phyloP scores from a whole-genome alignment of 192 early-diverging fungal species.

The Coemansia asiatica region DNA sequence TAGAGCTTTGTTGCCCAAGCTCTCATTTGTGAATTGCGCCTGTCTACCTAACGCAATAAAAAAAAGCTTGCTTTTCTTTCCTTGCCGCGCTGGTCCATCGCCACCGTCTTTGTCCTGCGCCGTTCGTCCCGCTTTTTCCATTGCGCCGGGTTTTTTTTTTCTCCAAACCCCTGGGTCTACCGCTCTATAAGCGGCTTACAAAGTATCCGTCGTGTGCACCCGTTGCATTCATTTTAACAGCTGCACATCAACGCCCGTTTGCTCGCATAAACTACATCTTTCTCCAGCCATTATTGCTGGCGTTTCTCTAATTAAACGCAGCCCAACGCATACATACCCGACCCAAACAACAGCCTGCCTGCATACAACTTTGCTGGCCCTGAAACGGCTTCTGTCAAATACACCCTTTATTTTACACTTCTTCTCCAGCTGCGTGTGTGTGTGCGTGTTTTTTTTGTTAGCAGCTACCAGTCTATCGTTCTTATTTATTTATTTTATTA shows the following conservation, averaged over 20 bases:
- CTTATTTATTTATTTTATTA: conserved; percentile 13
- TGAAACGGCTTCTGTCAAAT: neutral
- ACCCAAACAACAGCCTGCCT: neutral
- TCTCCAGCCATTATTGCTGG: neutral
- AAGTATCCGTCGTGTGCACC: neutral
- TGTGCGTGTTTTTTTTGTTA: neutral
- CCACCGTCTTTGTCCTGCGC: neutral
- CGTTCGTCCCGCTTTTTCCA: neutral
- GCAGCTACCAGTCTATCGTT: neutral
- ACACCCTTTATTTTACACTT: neutral
- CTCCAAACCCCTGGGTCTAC: conserved; percentile 6
- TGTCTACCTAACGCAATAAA: neutral
- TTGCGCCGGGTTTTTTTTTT: neutral
- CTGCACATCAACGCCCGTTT: conserved; percentile 8
- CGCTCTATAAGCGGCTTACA: neutral
- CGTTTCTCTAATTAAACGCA: conserved; percentile 3
- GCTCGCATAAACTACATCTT: conserved; percentile 8
- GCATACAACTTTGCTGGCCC: conserved; percentile 1
- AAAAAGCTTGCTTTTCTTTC: conserved; percentile 2
- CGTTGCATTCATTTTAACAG: neutral
- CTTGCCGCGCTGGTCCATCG: neutral
- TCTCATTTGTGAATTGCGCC: neutral
- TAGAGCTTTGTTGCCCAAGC: neutral
- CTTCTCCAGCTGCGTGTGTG: neutral
- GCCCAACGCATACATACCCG: conserved; percentile 5